Evolutionary conservation across 306 rosid genomes (phyloP), one percentile per base, ranked within the genome.

Genomic region (Herpetospermum pedunculosum): DNA sequence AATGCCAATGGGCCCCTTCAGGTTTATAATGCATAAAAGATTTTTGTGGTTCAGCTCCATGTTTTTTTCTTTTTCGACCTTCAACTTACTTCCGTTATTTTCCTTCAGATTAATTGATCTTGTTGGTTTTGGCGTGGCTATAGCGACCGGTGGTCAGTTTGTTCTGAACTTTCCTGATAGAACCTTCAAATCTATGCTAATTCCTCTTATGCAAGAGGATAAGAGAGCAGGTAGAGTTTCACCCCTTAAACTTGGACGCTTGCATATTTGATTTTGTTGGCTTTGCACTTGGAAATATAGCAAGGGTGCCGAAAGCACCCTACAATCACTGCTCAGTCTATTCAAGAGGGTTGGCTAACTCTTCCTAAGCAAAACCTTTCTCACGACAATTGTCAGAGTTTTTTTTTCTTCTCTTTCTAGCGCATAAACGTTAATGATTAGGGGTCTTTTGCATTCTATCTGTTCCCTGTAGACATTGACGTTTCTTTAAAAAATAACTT

Each of bases 1-100:
- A 70, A 92, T 94, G 99, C 97, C 99, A 18, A 94, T 94, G 96
- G 99, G 99, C 67, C 97, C 97, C 64, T 94, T 94, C 86, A 94
- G 99, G 99, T 94, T 78, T 70, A 23, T 78, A 70, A 25, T 79
- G 72, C 64, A 37, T 32, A 2, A 74, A 65, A 26, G 23, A 49
- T 29, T 34, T 77, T 72, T 67, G 70, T 53, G 75, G 72, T 72
- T 65, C 77, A 49, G 75, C 32, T 76, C 2, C 69, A 67, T n/a
- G 25, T 23, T 19, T 64, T 64, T 64, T 35, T 35, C 9, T 18
- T 80, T 47, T 70, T 19, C 29, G 64, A 77, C 46, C 64, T 44
- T 72, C 41, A 65, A 18, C 28, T 48, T 29, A 44, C 35, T 55
- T 65, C 21, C 13, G 16, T 43, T 50, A 8, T 43, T 43, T 15